These are phyloP conservation scores for Leccinellum luteum DNA, from an alignment of 768 basidiomycete species.

Conservation along the genomic window DNA sequence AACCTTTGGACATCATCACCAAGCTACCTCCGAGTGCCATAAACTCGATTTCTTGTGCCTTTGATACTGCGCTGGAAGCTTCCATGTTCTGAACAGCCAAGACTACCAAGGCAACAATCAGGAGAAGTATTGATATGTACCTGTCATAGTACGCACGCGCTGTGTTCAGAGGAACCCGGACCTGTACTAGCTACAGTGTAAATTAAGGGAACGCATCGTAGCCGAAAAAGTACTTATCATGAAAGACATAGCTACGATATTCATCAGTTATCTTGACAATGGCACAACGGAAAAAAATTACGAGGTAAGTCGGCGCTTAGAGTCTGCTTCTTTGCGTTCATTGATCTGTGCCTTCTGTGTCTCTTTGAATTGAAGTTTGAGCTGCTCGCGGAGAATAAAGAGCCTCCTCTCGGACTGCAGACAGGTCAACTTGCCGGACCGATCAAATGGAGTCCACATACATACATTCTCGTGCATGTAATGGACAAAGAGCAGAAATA, in stretches of 20 bases:
- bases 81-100: constrained; percentile 93
- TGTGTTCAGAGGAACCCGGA: constrained; percentile 79
- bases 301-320: constrained; percentile 79
- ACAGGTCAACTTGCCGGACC: constrained; percentile 1
- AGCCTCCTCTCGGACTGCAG: constrained; percentile 53
- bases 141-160: constrained; percentile 42
- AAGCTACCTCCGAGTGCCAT: constrained; percentile 79
- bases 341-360: constrained; percentile 74
- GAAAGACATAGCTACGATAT: constrained; percentile 62
- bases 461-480: constrained; percentile 61
- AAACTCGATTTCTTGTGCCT: constrained; percentile 84
- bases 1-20: constrained; percentile 86
- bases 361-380: constrained; percentile 71
- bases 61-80: constrained; percentile 67
- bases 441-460: constrained; percentile 24
- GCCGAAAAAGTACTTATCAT: constrained; percentile 51
- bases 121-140: not conserved
- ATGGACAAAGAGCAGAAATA: constrained; percentile 76
- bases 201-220: constrained; percentile 9
- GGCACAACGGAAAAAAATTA: constrained; percentile 33
- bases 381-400: constrained; percentile 67
- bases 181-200: constrained; percentile 43
- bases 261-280: not conserved
- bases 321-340: constrained; percentile 72
- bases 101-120: constrained; percentile 33